Evolutionary conservation across 2,329 filamentous ascomycete genomes (phyloP).

Genomic region (Aspergillus amoenus): DNA sequence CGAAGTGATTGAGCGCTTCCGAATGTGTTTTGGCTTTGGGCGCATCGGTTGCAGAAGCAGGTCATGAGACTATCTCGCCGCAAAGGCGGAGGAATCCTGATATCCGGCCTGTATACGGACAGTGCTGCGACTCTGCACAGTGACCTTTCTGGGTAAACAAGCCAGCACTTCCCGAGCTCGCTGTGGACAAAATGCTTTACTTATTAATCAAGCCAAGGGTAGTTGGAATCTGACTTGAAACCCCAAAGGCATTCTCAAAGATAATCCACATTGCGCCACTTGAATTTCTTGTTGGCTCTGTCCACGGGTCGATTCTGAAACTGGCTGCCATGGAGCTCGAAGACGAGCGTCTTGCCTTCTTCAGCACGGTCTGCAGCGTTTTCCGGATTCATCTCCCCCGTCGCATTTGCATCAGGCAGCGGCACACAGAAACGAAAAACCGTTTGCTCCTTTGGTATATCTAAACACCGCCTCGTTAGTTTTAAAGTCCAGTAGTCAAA

Average conservation of each 20-base stretch:
- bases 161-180: background rate
- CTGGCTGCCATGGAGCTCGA: slow-evolving; percentile 85
- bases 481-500: background rate
- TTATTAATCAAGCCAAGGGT: background rate
- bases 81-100: background rate
- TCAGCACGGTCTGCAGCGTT: slow-evolving; percentile 18
- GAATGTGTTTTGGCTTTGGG: background rate
- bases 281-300: slow-evolving; percentile 88
- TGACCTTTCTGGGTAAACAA: background rate
- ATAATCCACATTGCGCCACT: slow-evolving; percentile 73
- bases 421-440: slow-evolving; percentile 77
- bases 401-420: slow-evolving; percentile 27
- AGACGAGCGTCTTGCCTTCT: slow-evolving; percentile 57
- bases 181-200: background rate
- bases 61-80: background rate
- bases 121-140: background rate
- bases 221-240: background rate
- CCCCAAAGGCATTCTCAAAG: slow-evolving; percentile 54
- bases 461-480: slow-evolving; percentile 29
- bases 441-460: slow-evolving; percentile 86
- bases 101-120: background rate
- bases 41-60: background rate
- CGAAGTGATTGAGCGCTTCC: background rate
- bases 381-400: slow-evolving; percentile 14
- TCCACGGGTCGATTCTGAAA: slow-evolving; percentile 82